These are phyloP conservation scores for Saccharomyces hybrid DNA, from an alignment of 1,139 yeast genomes.

Conservation along the genomic window DNA sequence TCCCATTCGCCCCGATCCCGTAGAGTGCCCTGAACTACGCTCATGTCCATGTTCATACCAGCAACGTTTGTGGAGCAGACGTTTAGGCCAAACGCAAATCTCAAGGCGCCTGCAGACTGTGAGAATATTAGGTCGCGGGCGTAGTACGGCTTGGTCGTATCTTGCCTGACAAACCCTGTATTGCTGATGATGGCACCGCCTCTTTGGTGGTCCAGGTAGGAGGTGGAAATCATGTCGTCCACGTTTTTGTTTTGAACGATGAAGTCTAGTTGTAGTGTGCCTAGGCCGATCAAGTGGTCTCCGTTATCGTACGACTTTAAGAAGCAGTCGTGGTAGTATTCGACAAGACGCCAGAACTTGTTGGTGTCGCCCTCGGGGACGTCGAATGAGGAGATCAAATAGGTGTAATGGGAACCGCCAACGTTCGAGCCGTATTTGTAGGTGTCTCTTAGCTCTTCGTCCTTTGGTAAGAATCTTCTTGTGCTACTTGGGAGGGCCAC, in stretches of 20 bases:
- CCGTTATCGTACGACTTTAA: slow-evolving; percentile 12
- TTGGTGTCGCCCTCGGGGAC: slow-evolving; percentile 9
- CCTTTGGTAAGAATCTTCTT: slow-evolving; percentile 16
- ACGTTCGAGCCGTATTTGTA: slow-evolving; percentile 24
- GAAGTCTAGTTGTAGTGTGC: slow-evolving; percentile 19
- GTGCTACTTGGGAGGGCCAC: slow-evolving; percentile 20
- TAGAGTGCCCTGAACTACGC: slow-evolving; percentile 17
- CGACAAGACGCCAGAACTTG: slow-evolving; percentile 19
- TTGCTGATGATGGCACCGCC: slow-evolving; percentile 25
- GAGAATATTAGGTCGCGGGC: slow-evolving; percentile 18
- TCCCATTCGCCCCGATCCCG: slow-evolving; percentile 12
- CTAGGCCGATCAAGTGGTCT: slow-evolving; percentile 18
- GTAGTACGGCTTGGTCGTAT: slow-evolving; percentile 3
- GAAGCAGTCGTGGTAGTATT: slow-evolving; percentile 16
- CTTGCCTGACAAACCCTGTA: slow-evolving; percentile 17
- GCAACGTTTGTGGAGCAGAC: slow-evolving; percentile 17
- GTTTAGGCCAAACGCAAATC: slow-evolving; percentile 19
- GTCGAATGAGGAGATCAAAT: slow-evolving; percentile 18
- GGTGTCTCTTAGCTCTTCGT: slow-evolving; percentile 10
- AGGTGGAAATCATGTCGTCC: slow-evolving; percentile 17
- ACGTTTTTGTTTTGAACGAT: slow-evolving; percentile 16
- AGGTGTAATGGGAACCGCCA: slow-evolving; percentile 23
- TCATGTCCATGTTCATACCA: slow-evolving; percentile 21
- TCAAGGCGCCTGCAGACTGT: slow-evolving; percentile 22
- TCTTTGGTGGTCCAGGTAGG: slow-evolving; percentile 15